Percentiles rank a stretch among this genome's conserved stretches.
Conservation (phyloP, 2,329 filamentous ascomycete genomes). For the Dactylellina haptotyla region DNA sequence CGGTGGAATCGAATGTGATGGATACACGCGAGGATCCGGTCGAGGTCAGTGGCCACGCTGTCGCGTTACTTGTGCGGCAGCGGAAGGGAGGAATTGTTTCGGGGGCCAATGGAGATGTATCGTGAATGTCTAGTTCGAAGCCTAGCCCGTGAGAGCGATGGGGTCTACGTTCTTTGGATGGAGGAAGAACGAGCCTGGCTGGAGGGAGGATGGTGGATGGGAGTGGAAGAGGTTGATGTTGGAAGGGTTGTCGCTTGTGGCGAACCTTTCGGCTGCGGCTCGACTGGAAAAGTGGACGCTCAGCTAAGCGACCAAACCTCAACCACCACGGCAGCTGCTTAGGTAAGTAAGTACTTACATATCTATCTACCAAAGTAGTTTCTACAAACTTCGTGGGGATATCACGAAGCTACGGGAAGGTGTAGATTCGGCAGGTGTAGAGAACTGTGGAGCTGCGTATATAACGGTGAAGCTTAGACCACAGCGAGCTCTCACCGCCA, state of each 20-base stretch:
- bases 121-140: constrained; percentile 5
- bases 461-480: too few relatives aligned
- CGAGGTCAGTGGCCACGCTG: constrained; percentile 23
- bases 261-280: constrained; percentile 20
- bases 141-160: not conserved
- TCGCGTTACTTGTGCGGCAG: constrained; percentile 23
- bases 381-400: too few relatives aligned
- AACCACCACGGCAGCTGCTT: not conserved
- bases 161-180: constrained; percentile 9
- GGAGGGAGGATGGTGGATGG: not conserved
- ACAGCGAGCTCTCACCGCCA: constrained; percentile 1
- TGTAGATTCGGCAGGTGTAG: too few relatives aligned
- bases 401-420: too few relatives aligned
- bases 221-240: constrained; percentile 30
- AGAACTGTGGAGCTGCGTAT: too few relatives aligned
- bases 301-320: constrained; percentile 44
- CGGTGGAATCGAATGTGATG: constrained; percentile 4
- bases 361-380: too few relatives aligned
- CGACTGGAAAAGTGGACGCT: constrained; percentile 32
- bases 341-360: not conserved
- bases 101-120: not conserved
- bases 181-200: not conserved
- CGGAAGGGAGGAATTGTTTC: not conserved
- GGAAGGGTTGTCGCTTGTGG: constrained; percentile 36
- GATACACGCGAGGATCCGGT: constrained; percentile 30